Base-by-base conservation (phyloP, 192 early-diverging fungal species). In the Haplosporangium gracile region DNA sequence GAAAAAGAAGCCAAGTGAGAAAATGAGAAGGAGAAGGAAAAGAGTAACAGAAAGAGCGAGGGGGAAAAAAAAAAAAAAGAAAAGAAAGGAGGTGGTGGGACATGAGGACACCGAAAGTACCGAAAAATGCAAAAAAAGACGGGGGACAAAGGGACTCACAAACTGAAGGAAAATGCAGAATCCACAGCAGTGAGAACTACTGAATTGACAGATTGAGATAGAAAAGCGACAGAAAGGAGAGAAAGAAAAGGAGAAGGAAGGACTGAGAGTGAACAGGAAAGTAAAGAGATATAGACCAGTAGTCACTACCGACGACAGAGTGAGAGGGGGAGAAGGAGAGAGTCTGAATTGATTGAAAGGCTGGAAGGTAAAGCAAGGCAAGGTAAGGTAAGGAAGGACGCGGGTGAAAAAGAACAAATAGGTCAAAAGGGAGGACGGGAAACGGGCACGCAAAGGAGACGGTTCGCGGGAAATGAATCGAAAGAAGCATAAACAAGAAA, bases 401-500 rank as follows among this genome's bases (percentile, higher is more conserved):
- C 38, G 70, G 40, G 40, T 20, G 34, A 40, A 70, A 70, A 70
- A 69, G 49, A 51, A 51, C 15, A 51, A 40, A 40, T 39, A 36
- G 34, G 38, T 36, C 16, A 42, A 42, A 71, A 71, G 34, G 34
- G 70, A 38, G 9, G 70, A 40, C 40, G 36, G 70, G 40, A 42
- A 71, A 71, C 40, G 70, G 70, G 60, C 29, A 65, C 60, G 11
- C 32, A 26, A 26, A 65, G 60, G 60, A 65, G 60, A 65, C 10
- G 10, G 60, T 32, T 65, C 60, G 60, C 70, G 40, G 40, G 40
- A 71, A 42, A 38, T 71, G 38, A 71, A 71, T 71, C 38, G 38
- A 57, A 75, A 72, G 79, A 73, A 60, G 51, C 20, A 57, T 20
- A 70, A 8, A 45, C 40, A 47, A 49, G 71, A 51, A 51, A 69